A percentile compares a stretch with the other conserved stretches of the same genome.
These are phyloP conservation scores for Dactylonectria estremocensis DNA, from an alignment of 2,329 filamentous ascomycete species.

Conservation along the genomic window DNA sequence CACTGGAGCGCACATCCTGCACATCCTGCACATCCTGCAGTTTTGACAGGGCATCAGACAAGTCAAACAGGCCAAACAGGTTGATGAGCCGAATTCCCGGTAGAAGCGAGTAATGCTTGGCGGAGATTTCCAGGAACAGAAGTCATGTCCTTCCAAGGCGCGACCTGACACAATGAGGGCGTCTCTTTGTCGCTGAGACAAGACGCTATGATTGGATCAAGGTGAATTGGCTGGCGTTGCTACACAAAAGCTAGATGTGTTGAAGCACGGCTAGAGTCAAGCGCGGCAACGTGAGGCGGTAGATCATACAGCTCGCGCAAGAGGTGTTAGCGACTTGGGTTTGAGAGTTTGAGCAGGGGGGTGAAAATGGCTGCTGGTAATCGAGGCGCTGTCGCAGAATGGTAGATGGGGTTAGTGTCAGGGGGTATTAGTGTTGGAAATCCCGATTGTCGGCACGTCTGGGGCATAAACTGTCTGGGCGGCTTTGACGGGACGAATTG, in stretches of 20 bases:
- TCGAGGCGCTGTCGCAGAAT: conserved; percentile 15
- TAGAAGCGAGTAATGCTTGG: not conserved
- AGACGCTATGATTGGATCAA: conserved; percentile 10
- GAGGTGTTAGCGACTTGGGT: conserved; percentile 23
- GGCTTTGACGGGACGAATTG: not conserved
- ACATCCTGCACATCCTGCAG: not conserved
- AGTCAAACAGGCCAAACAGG: not conserved
- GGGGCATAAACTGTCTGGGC: not conserved
- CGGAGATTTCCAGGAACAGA: conserved; percentile 15
- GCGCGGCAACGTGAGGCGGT: conserved; percentile 18
- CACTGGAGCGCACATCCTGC: too few relatives aligned
- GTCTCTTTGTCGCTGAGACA: not conserved
- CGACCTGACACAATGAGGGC: conserved; percentile 2
- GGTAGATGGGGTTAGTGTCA: conserved; percentile 22
- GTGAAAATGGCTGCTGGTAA: not conserved
- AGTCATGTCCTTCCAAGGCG: not conserved
- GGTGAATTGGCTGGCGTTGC: conserved; percentile 1
- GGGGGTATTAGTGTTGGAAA: not conserved
- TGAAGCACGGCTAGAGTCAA: conserved; percentile 21
- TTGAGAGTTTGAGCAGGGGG: conserved; percentile 32
- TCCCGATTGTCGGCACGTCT: not conserved
- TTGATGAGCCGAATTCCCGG: conserved; percentile 4
- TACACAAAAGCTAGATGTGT: conserved; percentile 6
- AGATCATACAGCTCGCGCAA: conserved; percentile 33
- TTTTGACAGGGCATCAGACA: conserved; percentile 3